phyloP scores from a whole-genome alignment of 1,139 yeast species.

The Ogataea hybrid region DNA sequence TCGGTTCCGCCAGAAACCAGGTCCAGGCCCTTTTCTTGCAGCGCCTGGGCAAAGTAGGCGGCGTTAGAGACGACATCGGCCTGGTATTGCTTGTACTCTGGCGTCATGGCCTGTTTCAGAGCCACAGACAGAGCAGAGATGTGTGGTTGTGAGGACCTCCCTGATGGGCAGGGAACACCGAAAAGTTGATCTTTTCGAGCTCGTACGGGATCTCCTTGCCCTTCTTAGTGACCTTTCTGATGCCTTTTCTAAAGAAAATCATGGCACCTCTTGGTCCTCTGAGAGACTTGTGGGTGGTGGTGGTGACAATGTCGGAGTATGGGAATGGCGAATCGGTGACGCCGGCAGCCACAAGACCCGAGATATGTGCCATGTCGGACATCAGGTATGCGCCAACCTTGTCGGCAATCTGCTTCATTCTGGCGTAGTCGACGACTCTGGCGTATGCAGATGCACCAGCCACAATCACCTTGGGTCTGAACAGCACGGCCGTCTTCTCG shows the following conservation, averaged over 20 bases:
- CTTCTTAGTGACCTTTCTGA: conserved; percentile 77
- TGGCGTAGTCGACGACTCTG: conserved; percentile 83
- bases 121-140: conserved; percentile 95
- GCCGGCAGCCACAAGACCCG: conserved; percentile 91
- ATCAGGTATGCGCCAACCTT: conserved; percentile 89
- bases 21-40: conserved; percentile 64
- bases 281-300: conserved; percentile 94
- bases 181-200: conserved; percentile 86
- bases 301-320: conserved; percentile 92
- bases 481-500: conserved; percentile 77
- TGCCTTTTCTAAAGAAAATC: conserved; percentile 95
- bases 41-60: conserved; percentile 67
- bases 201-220: conserved; percentile 88
- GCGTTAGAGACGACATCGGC: conserved; percentile 80
- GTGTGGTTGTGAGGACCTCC: conserved; percentile 99
- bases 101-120: conserved; percentile 81
- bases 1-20: conserved; percentile 94
- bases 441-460: conserved; percentile 98
- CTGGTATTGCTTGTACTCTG: conserved; percentile 87
- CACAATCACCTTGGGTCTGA: conserved; percentile 91
- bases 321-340: conserved; percentile 93
- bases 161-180: conserved; percentile 98
- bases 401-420: conserved; percentile 87
- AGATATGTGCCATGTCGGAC: conserved; percentile 96
- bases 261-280: conserved; percentile 99